Base-by-base conservation (phyloP, 371 early-diverging fungal genomes). In the Homolaphlyctis polyrhiza region DNA sequence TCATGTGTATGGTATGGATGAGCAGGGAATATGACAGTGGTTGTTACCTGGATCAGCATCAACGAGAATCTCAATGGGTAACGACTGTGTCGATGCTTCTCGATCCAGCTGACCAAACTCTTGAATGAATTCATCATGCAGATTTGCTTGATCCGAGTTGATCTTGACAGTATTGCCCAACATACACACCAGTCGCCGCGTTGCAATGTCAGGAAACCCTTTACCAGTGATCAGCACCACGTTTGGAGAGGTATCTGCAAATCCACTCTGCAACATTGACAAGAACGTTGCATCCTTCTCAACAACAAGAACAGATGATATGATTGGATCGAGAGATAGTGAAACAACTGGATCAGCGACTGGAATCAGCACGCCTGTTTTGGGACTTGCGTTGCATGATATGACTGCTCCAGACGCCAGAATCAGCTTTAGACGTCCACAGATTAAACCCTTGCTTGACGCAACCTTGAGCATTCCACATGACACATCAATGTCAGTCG, bases 11-110 rank as follows among this genome's bases (percentile, higher is more conserved):
- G n/a, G n/a, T n/a, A n/a, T n/a, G n/a, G n/a, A n/a, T n/a, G n/a
- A n/a, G n/a, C n/a, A n/a, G n/a, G n/a, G n/a, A n/a, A n/a, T n/a
- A n/a, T n/a, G n/a, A n/a, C n/a, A n/a, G n/a, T n/a, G n/a, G n/a
- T n/a, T n/a, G n/a, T n/a, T n/a, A n/a, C n/a, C n/a, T 51, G 52
- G 52, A 21, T 51, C 52, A 11, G 28, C 52, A 21, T 51, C 52
- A 6, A 51, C 52, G 6, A 45, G 45, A 45, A 45, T 23, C n/a
- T n/a, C n/a, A n/a, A n/a, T n/a, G n/a, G n/a, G n/a, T n/a, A n/a
- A n/a, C n/a, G n/a, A n/a, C n/a, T n/a, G n/a, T n/a, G n/a, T n/a
- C n/a, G n/a, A n/a, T n/a, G n/a, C n/a, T n/a, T n/a, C n/a, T n/a
- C n/a, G n/a, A n/a, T n/a, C n/a, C n/a, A n/a, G n/a, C n/a, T n/a